These are phyloP conservation scores for Vitis riparia DNA, from an alignment of 164 flowering plant species.

Conservation along the genomic window DNA sequence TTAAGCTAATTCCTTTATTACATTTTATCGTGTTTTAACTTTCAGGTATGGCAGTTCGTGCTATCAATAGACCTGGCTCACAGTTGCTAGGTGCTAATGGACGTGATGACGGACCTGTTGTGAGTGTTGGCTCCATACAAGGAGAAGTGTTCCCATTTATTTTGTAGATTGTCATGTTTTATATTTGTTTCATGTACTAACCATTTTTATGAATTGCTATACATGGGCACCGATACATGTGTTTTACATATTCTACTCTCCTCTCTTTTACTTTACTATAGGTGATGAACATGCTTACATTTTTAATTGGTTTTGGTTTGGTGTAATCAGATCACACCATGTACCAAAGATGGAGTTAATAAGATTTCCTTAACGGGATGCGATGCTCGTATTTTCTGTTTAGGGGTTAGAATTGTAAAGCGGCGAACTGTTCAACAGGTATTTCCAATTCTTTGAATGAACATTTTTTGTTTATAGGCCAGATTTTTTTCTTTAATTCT, in stretches of 20 bases:
- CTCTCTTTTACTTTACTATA: no score
- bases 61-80: constrained; percentile 86
- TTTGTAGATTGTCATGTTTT: neutral
- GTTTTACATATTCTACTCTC: no score
- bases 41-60: constrained; percentile 76
- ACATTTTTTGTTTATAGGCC: neutral
- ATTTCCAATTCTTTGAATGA: neutral
- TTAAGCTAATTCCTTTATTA: neutral
- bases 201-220: neutral
- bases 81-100: constrained; percentile 93
- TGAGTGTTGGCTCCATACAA: constrained; percentile 35
- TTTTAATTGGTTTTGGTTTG: constrained; percentile 7
- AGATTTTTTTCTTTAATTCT: neutral
- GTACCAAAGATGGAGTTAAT: constrained; percentile 73
- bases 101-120: constrained; percentile 96
- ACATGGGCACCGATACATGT: no score
- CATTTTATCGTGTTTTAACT: neutral
- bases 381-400: constrained; percentile 88
- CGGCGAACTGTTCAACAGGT: constrained; percentile 85
- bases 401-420: constrained; percentile 87
- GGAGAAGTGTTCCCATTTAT: neutral
- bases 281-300: neutral
- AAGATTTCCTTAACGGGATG: constrained; percentile 72
- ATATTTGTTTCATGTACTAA: neutral
- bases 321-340: constrained; percentile 70